These are phyloP conservation scores for Pichia gijzeniarum DNA, from an alignment of 805 yeast genomes.

Conservation along the genomic window DNA sequence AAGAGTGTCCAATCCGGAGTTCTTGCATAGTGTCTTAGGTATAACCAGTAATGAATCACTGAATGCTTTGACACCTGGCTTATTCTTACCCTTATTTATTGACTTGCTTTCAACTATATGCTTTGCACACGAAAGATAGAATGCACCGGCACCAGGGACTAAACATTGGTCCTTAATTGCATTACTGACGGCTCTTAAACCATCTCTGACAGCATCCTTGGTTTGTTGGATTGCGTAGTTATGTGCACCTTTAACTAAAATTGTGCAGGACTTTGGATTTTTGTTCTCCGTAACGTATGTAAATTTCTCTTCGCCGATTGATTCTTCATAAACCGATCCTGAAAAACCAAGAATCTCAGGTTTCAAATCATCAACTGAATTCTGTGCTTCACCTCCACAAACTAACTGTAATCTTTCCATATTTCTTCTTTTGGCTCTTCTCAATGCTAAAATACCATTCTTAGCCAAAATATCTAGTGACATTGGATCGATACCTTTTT, in stretches of 20 bases:
- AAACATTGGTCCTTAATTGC: slow-evolving; percentile 78
- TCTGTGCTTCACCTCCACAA: slow-evolving; percentile 97
- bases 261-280: slow-evolving; percentile 87
- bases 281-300: slow-evolving; percentile 88
- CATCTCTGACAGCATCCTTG: slow-evolving; percentile 96
- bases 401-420: slow-evolving; percentile 97
- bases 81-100: slow-evolving; percentile 68
- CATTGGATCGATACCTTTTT: slow-evolving; percentile 98
- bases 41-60: slow-evolving; percentile 86
- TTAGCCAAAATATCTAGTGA: slow-evolving; percentile 90
- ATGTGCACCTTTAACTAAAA: slow-evolving; percentile 90
- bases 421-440: slow-evolving; percentile 98
- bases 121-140: slow-evolving; percentile 75
- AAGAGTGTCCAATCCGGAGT: slow-evolving; percentile 89
- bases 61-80: slow-evolving; percentile 88
- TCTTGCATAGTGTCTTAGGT: slow-evolving; percentile 87
- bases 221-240: slow-evolving; percentile 84
- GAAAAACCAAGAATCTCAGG: slow-evolving; percentile 80
- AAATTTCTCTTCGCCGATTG: slow-evolving; percentile 95
- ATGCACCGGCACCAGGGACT: slow-evolving; percentile 97
- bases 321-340: slow-evolving; percentile 85
- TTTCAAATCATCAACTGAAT: slow-evolving; percentile 87
- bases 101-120: slow-evolving; percentile 52
- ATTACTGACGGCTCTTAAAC: slow-evolving; percentile 89
- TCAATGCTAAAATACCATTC: slow-evolving; percentile 84